Evolutionary conservation across 805 yeast species (phyloP).

Genomic region (Candida verbasci): DNA sequence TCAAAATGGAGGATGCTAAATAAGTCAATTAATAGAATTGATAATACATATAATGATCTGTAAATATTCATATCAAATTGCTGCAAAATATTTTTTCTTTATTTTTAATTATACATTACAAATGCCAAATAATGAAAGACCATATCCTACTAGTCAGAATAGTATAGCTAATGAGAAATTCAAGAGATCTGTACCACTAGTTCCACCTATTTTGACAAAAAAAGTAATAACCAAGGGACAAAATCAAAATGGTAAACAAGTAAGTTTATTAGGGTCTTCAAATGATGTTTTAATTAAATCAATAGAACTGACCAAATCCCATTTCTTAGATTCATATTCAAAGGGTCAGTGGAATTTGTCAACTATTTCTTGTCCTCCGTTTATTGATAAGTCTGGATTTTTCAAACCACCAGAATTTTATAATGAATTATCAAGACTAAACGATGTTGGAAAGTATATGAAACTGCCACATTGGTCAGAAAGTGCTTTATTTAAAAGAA

Average conservation of each 20-base stretch:
- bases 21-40: background rate
- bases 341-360: conserved; percentile 56
- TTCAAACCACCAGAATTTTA: conserved; percentile 59
- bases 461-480: conserved; percentile 47
- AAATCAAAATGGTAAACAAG: background rate
- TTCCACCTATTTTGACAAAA: background rate
- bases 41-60: conserved; percentile 3
- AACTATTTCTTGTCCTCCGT: conserved; percentile 51
- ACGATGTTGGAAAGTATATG: conserved; percentile 37
- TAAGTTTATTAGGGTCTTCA: background rate
- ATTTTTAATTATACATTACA: background rate
- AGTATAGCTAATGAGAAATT: background rate
- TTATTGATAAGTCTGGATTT: conserved; percentile 41
- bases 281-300: conserved; percentile 11
- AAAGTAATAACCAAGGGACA: background rate
- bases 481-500: conserved; percentile 30
- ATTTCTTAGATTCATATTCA: conserved; percentile 53
- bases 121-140: background rate
- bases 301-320: conserved; percentile 39
- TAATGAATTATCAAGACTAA: conserved; percentile 44
- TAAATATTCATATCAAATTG: background rate
- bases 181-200: background rate
- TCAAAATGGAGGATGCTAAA: conserved; percentile 14
- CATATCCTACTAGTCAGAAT: background rate
- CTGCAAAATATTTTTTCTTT: background rate